These are phyloP conservation scores for Volvox africanus DNA, from an alignment of 139 green algal species.

Conservation along the genomic window DNA sequence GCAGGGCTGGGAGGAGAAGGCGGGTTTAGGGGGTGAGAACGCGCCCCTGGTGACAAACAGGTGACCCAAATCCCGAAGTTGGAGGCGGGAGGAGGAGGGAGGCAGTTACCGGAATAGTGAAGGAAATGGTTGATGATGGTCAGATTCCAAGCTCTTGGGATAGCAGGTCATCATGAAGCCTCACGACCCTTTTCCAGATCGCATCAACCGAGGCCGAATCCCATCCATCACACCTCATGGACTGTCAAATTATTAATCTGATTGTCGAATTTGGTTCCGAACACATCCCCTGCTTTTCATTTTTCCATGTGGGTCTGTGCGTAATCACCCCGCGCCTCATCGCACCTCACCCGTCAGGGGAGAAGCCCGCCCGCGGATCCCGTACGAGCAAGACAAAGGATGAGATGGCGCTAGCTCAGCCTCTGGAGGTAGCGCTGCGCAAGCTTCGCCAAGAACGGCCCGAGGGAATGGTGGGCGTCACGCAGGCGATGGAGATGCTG, in stretches of 20 bases:
- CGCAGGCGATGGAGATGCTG: conserved; percentile 21
- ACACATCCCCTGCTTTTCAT: neutral
- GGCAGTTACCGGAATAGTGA: neutral
- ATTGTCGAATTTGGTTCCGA: neutral
- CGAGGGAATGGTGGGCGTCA: conserved; percentile 8
- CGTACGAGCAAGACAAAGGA: neutral
- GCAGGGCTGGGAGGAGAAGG: neutral
- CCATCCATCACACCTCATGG: neutral
- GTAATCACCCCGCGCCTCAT: no score
- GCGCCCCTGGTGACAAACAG: neutral
- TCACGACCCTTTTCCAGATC: neutral
- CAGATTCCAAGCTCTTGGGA: neutral
- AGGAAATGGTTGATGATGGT: neutral
- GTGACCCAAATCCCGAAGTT: no score
- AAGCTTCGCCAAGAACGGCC: conserved; percentile 38
- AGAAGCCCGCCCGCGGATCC: neutral
- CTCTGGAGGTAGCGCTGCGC: conserved; percentile 36
- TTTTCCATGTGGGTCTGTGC: neutral
- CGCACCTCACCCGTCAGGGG: neutral
- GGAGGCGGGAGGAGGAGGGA: neutral
- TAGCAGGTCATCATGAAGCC: neutral
- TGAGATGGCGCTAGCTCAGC: conserved; percentile 12
- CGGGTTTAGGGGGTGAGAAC: neutral
- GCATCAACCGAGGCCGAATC: neutral
- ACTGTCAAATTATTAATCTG: neutral